phyloP scores from a whole-genome alignment of 306 rosid species.

The Rosa persica region DNA sequence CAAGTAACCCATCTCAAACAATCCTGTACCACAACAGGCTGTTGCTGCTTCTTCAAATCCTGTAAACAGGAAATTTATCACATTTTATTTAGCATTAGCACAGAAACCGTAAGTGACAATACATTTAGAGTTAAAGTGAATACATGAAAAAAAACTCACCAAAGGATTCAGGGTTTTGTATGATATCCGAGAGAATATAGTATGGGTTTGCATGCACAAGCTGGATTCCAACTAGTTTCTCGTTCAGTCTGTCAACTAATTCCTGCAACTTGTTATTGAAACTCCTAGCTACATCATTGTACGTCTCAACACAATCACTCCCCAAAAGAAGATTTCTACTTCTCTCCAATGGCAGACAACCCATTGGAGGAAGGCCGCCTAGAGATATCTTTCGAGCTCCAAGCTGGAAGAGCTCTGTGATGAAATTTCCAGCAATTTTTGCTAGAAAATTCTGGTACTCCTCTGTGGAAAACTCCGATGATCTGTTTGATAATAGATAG shows the following conservation, averaged over 20 bases:
- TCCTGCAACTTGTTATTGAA: slow-evolving; percentile 48
- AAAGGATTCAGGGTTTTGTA: slow-evolving; percentile 37
- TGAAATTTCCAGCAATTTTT: slow-evolving; percentile 38
- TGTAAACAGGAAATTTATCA: slow-evolving; percentile 11
- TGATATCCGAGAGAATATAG: slow-evolving; percentile 38
- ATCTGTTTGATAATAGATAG: slow-evolving; percentile 32
- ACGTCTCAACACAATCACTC: slow-evolving; percentile 36
- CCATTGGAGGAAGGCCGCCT: slow-evolving; percentile 62
- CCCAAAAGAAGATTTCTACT: slow-evolving; percentile 28
- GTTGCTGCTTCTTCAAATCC: slow-evolving; percentile 42
- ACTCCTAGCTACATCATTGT: slow-evolving; percentile 39
- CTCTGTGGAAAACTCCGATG: slow-evolving; percentile 41
- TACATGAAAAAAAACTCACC: slow-evolving; percentile 28
- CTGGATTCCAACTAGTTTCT: slow-evolving; percentile 28
- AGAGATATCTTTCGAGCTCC: slow-evolving; percentile 49
- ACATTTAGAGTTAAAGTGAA: neutral
- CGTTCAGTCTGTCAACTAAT: slow-evolving; percentile 29
- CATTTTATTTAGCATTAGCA: neutral
- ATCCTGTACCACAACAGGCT: slow-evolving; percentile 52
- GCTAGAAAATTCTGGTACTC: slow-evolving; percentile 44
- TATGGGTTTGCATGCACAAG: slow-evolving; percentile 44
- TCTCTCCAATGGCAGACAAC: slow-evolving; percentile 65
- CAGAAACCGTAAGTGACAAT: neutral
- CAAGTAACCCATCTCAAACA: slow-evolving; percentile 47
- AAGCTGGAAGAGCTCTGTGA: slow-evolving; percentile 31